Base-by-base conservation (phyloP, 345 rosid genomes). In the Eucalyptus sp. region DNA sequence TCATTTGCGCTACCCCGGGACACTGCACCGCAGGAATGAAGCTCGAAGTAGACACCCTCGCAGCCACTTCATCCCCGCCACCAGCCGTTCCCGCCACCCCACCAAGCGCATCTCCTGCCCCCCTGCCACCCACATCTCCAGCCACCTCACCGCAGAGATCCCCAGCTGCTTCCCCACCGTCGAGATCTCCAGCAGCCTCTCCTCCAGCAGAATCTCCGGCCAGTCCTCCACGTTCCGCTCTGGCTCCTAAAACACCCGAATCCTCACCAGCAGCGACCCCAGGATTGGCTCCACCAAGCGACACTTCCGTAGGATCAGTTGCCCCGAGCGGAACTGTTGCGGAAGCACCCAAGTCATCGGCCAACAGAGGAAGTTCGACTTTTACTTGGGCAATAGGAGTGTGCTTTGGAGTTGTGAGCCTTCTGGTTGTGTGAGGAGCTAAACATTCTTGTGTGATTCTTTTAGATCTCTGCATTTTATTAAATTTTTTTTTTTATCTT, bases 21-120 rank as follows among this genome's bases (percentile, higher is more conserved):
- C 99, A 97, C 85, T 97, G 99, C 88, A 29, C 22, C 46, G 90
- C 51, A 88, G 99, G 99, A 50, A 97, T 97, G 99, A 95, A 95
- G 90, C 90, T 96, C 3, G 94, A 95, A 64, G 92, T 96, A 52
- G 91, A 94, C 89, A 91, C 92, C 48, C 84, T 90, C 15, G 93
- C 96, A 33, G 50, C 93, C 24, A 80, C 95, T 85, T 58, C 93
- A 22, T 54, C 91, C 14, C 86, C 90, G 7, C 33, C 90, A 29
- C 48, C 94, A 7, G 54, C 89, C 43, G 80, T 93, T 64, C 46
- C 92, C 15, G 88, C 89, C 12, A 71, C 91, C 51, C 80, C 89
- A 10, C 87, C 91, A 87, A 81, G 92, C 12, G 79, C 91, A 15
- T 66, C 79, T 66, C 41, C 29, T 20, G 4, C 76, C 41, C 15